Base-by-base conservation (phyloP, 1,284 basidiomycete genomes). In the Ustilago lituana region DNA sequence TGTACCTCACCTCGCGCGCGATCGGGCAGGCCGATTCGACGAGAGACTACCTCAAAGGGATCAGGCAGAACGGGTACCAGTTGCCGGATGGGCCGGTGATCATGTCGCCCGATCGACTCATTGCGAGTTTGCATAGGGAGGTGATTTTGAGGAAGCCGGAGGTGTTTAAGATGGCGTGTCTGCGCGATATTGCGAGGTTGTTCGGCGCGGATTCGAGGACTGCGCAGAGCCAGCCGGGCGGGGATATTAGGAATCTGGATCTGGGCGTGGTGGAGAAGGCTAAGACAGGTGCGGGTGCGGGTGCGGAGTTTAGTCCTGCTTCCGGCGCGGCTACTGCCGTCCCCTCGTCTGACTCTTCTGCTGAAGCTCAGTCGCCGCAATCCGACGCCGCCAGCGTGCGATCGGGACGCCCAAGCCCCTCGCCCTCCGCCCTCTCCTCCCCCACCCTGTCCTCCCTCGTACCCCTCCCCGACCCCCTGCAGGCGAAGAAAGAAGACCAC, bases 81-180 rank as follows among this genome's bases (percentile, higher is more conserved):
- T 86, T 99, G 27, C 96, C 96, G 0, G 93, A 98, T 77, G 96
- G 96, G 0, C 96, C 96, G 4, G 96, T 99, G 46, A 94, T 98
- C 81, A 98, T 99, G 96, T 94, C 92, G 77, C 96, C 96, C 0
- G 96, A 99, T 82, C 87, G 96, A 14, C 82, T 98, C 54, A 94
- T 99, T 87, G 91, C 93, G 3, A 94, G 92, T 29, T 83, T 98
- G 45, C 96, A 98, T 83, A 89, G 95, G 36, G 81, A 82, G 51
- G 88, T 82, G 17, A 78, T 73, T 37, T 33, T 73, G 56, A 89
- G 94, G 33, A 98, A 98, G 84, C 96, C 96, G 0, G 96, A 99
- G 82, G 88, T 98, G 26, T 99, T 99, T 87, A 99, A 99, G 86
- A 99, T 99, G 96, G 95, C 96, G 3, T 98, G 94, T 84, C 84